Percentiles rank a stretch among this genome's conserved stretches.
phyloP scores from a whole-genome alignment of 2,329 filamentous ascomycete species.

The Byssochlamys sp. region DNA sequence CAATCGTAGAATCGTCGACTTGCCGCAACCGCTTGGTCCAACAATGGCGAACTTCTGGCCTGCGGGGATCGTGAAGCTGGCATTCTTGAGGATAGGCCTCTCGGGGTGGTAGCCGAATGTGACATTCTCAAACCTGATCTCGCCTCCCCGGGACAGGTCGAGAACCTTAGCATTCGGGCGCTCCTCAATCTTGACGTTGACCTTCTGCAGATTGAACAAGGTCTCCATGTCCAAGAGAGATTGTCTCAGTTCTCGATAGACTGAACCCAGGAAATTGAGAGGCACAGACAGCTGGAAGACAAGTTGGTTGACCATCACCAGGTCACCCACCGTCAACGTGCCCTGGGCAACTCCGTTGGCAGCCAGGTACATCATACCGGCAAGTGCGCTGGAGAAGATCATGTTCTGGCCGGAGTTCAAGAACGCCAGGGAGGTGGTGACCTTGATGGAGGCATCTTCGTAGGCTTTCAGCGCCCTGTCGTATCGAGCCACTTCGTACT shows the following conservation, averaged over 20 bases:
- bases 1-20: constrained; percentile 82
- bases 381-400: constrained; percentile 89
- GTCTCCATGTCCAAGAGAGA: constrained; percentile 97
- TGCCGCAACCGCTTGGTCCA: constrained; percentile 88
- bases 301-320: constrained; percentile 98
- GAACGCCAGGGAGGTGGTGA: constrained; percentile 83
- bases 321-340: constrained; percentile 76
- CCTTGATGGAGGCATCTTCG: constrained; percentile 90
- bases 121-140: constrained; percentile 91
- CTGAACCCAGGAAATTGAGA: constrained; percentile 93
- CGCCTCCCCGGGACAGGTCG: constrained; percentile 63
- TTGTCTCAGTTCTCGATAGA: constrained; percentile 90
- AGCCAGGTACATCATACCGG: constrained; percentile 96
- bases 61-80: constrained; percentile 80
- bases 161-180: constrained; percentile 64
- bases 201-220: constrained; percentile 91
- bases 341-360: constrained; percentile 78
- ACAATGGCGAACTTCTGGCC: constrained; percentile 95
- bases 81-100: constrained; percentile 73
- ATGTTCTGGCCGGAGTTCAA: constrained; percentile 93
- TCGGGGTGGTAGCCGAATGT: constrained; percentile 84
- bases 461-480: constrained; percentile 78
- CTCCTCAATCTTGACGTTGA: constrained; percentile 80
- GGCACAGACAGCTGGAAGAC: constrained; percentile 96
- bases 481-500: constrained; percentile 83